Percentiles rank a stretch among this genome's conserved stretches.
These are phyloP conservation scores for Diatrype stigma DNA, from an alignment of 2,329 filamentous ascomycete species.

Conservation along the genomic window DNA sequence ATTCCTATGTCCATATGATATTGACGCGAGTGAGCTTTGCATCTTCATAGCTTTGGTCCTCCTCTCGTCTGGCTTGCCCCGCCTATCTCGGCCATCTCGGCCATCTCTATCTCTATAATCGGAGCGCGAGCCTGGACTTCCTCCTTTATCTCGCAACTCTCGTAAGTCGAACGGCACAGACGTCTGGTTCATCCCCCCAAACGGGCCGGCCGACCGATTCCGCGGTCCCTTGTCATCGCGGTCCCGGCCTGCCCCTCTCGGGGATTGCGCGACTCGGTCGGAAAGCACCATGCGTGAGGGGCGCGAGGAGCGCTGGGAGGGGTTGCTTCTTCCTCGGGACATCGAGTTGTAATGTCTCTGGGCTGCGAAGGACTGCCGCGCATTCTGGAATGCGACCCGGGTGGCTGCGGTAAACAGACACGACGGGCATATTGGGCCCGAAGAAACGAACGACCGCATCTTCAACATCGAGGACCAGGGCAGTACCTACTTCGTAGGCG, in stretches of 20 bases:
- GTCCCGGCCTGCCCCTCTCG: conserved; percentile 25
- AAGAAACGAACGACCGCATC: conserved; percentile 18
- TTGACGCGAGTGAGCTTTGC: conserved; percentile 72
- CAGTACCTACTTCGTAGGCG: no score
- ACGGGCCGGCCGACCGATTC: conserved; percentile 43
- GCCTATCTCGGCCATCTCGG: conserved; percentile 10
- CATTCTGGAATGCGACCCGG: conserved; percentile 8
- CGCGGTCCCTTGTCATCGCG: conserved; percentile 33
- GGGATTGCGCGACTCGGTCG: conserved; percentile 43
- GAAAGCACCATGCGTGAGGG: conserved; percentile 58
- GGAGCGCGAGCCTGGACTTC: conserved; percentile 6
- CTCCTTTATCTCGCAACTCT: no score
- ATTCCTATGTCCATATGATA: conserved; percentile 67
- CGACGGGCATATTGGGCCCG: conserved; percentile 24
- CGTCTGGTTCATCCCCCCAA: conserved; percentile 53
- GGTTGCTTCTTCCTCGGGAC: conserved; percentile 22
- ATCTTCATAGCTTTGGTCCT: conserved; percentile 86
- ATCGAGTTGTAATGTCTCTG: conserved; percentile 22
- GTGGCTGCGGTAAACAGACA: conserved; percentile 19
- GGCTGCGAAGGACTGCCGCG: conserved; percentile 15
- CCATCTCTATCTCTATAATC: conserved; percentile 9
- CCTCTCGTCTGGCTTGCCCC: conserved; percentile 43
- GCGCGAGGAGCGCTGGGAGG: no score
- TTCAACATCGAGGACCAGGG: neutral
- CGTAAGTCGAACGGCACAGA: conserved; percentile 35